Percentiles rank a stretch among this genome's conserved stretches.
Evolutionary conservation across 176 grass and related monocot species (phyloP).

Genomic region (Saccharum officinarum): DNA sequence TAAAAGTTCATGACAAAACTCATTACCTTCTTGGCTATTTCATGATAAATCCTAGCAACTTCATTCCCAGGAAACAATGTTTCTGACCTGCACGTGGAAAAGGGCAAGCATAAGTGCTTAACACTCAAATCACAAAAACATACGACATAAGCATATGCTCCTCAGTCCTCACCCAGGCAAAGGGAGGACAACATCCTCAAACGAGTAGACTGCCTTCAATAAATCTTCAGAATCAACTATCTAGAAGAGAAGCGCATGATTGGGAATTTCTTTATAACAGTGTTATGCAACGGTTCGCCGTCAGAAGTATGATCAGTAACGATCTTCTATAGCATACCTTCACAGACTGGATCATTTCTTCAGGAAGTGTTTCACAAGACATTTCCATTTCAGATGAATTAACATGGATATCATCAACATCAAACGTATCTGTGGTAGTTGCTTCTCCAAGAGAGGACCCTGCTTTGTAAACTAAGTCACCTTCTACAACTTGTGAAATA

Average conservation of each 20-base stretch:
- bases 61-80: slow-evolving; percentile 86
- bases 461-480: slow-evolving; percentile 84
- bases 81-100: slow-evolving; percentile 67
- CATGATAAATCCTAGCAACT: slow-evolving; percentile 80
- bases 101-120: slow-evolving; percentile 33
- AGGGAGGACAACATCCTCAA: slow-evolving; percentile 94
- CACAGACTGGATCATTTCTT: slow-evolving; percentile 72
- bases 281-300: neutral
- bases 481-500: slow-evolving; percentile 72
- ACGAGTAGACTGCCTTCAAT: slow-evolving; percentile 62
- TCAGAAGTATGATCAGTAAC: slow-evolving; percentile 6
- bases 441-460: slow-evolving; percentile 45
- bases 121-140: neutral
- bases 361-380: slow-evolving; percentile 55
- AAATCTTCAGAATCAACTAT: slow-evolving; percentile 82
- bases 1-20: neutral
- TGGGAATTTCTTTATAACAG: slow-evolving; percentile 11
- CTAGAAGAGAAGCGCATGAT: slow-evolving; percentile 50
- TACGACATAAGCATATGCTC: slow-evolving; percentile 29
- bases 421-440: slow-evolving; percentile 34
- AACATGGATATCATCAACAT: slow-evolving; percentile 41
- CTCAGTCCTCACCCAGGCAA: slow-evolving; percentile 95
- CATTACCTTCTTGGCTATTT: slow-evolving; percentile 76
- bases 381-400: slow-evolving; percentile 45
- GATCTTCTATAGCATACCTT: slow-evolving; percentile 60